A percentile compares a stretch with the other conserved stretches of the same genome.
Evolutionary conservation across 106 monocot genomes (phyloP).

Genomic region (Cymbidium sinense): DNA sequence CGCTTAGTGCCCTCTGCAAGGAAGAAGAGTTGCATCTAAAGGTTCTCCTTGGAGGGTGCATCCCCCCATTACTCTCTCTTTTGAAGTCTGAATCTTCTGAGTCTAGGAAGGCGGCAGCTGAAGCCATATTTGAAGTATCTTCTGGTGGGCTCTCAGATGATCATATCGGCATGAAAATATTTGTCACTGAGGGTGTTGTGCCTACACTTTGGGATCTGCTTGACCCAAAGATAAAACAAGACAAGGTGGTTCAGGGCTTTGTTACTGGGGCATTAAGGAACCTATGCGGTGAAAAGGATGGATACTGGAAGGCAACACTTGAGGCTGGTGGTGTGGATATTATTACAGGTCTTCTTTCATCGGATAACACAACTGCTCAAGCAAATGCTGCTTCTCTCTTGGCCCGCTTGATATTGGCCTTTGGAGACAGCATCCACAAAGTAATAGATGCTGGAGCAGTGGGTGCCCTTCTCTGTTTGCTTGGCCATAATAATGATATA

Average conservation of each 20-base stretch:
- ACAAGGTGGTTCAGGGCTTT: constrained; percentile 66
- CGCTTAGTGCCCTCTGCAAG: constrained; percentile 62
- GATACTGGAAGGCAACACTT: constrained; percentile 79
- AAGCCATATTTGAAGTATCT: constrained; percentile 76
- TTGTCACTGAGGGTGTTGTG: constrained; percentile 86
- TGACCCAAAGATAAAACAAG: constrained; percentile 39
- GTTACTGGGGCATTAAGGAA: constrained; percentile 76
- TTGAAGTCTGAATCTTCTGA: constrained; percentile 57
- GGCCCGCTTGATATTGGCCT: constrained; percentile 61
- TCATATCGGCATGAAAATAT: constrained; percentile 78
- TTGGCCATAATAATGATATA: constrained; percentile 57
- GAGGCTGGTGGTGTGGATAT: constrained; percentile 86
- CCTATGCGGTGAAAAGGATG: constrained; percentile 80
- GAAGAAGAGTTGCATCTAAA: constrained; percentile 72
- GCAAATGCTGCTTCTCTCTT: constrained; percentile 81
- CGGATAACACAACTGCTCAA: constrained; percentile 56
- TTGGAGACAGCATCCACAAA: constrained; percentile 66
- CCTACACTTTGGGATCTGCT: constrained; percentile 80
- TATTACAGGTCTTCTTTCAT: constrained; percentile 63
- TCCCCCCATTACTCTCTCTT: constrained; percentile 63
- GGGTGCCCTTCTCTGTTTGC: constrained; percentile 44
- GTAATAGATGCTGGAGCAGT: constrained; percentile 62
- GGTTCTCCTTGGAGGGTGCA: constrained; percentile 73
- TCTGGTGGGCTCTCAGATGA: constrained; percentile 74
- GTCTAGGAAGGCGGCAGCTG: constrained; percentile 69